phyloP scores from a whole-genome alignment of 176 grass and related monocot genomes.

The Carex cristatella region DNA sequence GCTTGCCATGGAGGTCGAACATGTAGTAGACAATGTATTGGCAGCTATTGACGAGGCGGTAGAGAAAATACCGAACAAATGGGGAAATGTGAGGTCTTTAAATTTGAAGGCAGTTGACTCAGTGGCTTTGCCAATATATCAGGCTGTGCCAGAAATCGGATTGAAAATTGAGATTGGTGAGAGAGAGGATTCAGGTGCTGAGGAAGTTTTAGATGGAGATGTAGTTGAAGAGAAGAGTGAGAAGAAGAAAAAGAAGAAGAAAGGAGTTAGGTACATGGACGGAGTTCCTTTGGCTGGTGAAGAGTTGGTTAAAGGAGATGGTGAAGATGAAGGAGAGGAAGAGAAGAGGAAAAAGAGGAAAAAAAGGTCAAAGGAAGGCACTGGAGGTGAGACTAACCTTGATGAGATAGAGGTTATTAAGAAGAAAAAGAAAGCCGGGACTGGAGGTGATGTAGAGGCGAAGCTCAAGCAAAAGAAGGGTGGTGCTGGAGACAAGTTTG shows the following conservation, averaged over 20 bases:
- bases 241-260: conserved; percentile 10
- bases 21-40: conserved; percentile 62
- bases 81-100: conserved; percentile 56
- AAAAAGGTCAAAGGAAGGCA: conserved; percentile 25
- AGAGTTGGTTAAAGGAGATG: conserved; percentile 7
- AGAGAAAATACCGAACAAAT: conserved; percentile 68
- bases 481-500: background rate
- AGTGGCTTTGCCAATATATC: conserved; percentile 56
- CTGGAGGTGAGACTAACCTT: background rate
- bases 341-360: conserved; percentile 31
- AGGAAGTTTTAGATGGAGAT: conserved; percentile 24
- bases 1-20: conserved; percentile 61
- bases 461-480: background rate
- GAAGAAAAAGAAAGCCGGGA: conserved; percentile 31
- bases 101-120: conserved; percentile 28
- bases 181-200: conserved; percentile 5
- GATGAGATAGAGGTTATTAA: background rate
- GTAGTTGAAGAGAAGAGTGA: conserved; percentile 19
- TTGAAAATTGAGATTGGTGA: conserved; percentile 54
- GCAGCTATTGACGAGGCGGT: conserved; percentile 35
- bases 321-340: background rate
- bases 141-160: conserved; percentile 50
- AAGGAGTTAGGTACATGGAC: conserved; percentile 8
- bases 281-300: background rate
- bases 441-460: conserved; percentile 5